Evolutionary conservation across 106 monocot genomes (phyloP).

Genomic region (Iris macrosiphon): DNA sequence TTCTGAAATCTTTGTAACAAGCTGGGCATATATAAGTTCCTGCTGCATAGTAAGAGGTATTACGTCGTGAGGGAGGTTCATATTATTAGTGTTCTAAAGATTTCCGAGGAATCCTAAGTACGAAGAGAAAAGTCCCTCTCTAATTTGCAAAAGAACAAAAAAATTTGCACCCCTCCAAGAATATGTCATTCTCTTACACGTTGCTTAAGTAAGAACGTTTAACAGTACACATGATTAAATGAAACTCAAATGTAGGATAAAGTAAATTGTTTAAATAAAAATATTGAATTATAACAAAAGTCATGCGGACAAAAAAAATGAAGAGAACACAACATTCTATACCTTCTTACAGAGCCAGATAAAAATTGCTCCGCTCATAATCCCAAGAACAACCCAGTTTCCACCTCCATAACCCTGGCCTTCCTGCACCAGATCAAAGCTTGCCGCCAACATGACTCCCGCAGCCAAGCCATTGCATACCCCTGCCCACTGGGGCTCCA

Average conservation of each 20-base stretch:
- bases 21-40: too few species aligned
- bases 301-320: not conserved
- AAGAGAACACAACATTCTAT: not conserved
- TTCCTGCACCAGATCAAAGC: constrained; percentile 90
- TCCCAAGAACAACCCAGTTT: constrained; percentile 71
- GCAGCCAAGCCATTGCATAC: constrained; percentile 86
- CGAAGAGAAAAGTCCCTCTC: too few species aligned
- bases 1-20: too few species aligned
- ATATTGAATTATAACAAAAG: not conserved
- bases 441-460: constrained; percentile 91
- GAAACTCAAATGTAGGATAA: not conserved
- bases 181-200: too few species aligned
- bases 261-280: not conserved
- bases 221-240: too few species aligned
- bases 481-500: constrained; percentile 82
- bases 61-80: too few species aligned
- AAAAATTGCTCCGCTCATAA: constrained; percentile 69
- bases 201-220: too few species aligned
- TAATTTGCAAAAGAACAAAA: too few species aligned
- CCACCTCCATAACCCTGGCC: constrained; percentile 64
- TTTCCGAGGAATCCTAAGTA: too few species aligned
- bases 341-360: constrained; percentile 93
- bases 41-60: too few species aligned
- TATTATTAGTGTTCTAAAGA: too few species aligned
- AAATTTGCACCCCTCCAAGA: too few species aligned